A percentile compares a stretch with the other conserved stretches of the same genome.
phyloP scores from a whole-genome alignment of 305 asterid genomes.

The Solanum hybrid region DNA sequence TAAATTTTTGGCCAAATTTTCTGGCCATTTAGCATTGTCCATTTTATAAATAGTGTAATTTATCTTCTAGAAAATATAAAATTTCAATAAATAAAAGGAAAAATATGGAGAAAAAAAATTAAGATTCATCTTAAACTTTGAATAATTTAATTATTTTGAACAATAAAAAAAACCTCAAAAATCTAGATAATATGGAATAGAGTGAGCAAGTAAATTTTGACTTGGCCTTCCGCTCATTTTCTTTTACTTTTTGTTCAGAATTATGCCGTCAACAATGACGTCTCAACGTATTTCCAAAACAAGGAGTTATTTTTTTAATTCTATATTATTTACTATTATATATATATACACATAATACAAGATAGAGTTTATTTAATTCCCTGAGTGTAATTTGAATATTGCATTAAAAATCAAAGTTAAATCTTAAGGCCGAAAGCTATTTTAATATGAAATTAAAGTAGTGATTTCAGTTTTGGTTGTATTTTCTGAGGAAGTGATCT shows the following conservation, averaged over 20 bases:
- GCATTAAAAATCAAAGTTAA: not conserved
- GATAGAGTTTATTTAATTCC: not conserved
- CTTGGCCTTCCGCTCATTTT: not conserved
- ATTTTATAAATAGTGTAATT: too few relatives aligned
- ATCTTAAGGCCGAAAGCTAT: not conserved
- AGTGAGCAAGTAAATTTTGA: not conserved
- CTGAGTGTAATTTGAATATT: not conserved
- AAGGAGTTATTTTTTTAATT: not conserved
- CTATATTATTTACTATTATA: not conserved
- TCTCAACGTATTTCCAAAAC: not conserved
- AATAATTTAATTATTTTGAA: not conserved
- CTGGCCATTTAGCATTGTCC: too few relatives aligned
- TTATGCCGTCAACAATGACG: not conserved
- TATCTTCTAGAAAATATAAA: too few relatives aligned
- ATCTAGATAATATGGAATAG: accelerated
- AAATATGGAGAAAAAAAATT: too few relatives aligned
- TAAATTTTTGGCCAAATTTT: too few relatives aligned
- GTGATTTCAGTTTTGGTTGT: not conserved
- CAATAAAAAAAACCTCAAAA: accelerated
- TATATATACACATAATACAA: not conserved
- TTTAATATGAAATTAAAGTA: not conserved
- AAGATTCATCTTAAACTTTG: too few relatives aligned
- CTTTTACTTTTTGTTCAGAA: not conserved
- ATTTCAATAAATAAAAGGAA: too few relatives aligned
- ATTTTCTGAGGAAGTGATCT: not conserved